Conservation (phyloP, 2,329 filamentous ascomycete species). For the Sodiomyces alkalinus region DNA sequence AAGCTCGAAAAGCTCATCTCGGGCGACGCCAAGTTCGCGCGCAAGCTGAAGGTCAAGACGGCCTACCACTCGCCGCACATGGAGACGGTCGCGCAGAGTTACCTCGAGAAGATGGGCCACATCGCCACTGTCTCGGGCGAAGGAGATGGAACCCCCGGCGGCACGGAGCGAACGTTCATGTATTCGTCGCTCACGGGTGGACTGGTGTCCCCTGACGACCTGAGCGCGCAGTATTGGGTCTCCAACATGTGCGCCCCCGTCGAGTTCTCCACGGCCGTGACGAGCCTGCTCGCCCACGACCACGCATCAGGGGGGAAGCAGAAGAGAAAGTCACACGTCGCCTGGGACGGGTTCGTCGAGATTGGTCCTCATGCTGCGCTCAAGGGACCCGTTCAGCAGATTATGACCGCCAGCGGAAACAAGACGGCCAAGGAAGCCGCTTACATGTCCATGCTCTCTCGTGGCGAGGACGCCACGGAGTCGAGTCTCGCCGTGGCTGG, state of each 20-base stretch:
- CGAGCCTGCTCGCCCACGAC: neutral
- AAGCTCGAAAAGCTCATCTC: neutral
- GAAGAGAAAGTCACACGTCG: neutral
- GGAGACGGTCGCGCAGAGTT: neutral
- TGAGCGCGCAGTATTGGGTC: slow-evolving; percentile 2
- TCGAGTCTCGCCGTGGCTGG: no score
- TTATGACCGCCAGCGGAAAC: no score
- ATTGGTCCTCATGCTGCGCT: slow-evolving; percentile 3
- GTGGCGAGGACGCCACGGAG: no score
- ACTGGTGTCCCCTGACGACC: neutral
- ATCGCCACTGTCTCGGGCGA: neutral
- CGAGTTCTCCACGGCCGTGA: neutral
- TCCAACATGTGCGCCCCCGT: slow-evolving; percentile 3
- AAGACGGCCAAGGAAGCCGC: no score
- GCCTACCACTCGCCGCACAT: slow-evolving; percentile 12
- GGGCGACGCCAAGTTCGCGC: slow-evolving; percentile 1
- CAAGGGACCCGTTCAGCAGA: slow-evolving; percentile 1
- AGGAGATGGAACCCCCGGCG: neutral
- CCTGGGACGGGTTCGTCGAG: slow-evolving; percentile 2
- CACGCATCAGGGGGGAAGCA: no score
- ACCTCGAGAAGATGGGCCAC: neutral
- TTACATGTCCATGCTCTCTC: no score
- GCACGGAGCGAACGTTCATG: no score
- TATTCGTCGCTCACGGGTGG: no score
- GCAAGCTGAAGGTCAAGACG: slow-evolving; percentile 9